Evolutionary conservation across 2,329 filamentous ascomycete genomes (phyloP).

Genomic region (Ophiocordyceps camponoti-rufipedis): DNA sequence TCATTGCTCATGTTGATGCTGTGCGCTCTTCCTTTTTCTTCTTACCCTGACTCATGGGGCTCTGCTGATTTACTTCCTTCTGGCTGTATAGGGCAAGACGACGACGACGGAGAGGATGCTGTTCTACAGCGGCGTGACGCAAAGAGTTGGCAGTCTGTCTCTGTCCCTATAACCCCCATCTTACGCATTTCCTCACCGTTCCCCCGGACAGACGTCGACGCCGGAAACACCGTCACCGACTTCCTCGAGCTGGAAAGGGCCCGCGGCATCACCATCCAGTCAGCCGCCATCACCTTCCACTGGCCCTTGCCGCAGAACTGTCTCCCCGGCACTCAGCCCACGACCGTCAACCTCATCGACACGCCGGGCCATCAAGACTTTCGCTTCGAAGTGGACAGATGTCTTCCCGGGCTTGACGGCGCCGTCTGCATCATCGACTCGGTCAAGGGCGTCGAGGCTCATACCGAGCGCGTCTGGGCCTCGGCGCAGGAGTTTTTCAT

Average conservation of each 20-base stretch:
- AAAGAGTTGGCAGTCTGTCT: slow-evolving; percentile 53
- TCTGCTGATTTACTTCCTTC: background rate
- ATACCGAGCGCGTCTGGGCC: slow-evolving; percentile 91
- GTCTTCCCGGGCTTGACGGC: slow-evolving; percentile 71
- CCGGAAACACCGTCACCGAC: slow-evolving; percentile 92
- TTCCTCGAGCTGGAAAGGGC: slow-evolving; percentile 86
- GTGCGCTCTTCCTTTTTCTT: slow-evolving; percentile 20
- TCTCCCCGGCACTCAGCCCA: slow-evolving; percentile 22
- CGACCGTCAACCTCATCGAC: slow-evolving; percentile 83
- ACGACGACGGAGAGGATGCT: slow-evolving; percentile 99
- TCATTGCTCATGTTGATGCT: slow-evolving; percentile 97
- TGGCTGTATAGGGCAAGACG: slow-evolving; percentile 54
- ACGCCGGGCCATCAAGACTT: slow-evolving; percentile 96
- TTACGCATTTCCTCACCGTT: background rate
- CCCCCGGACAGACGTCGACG: slow-evolving; percentile 54
- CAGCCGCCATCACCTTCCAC: slow-evolving; percentile 83
- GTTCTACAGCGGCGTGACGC: slow-evolving; percentile 81
- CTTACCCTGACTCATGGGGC: slow-evolving; percentile 4
- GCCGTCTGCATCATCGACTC: slow-evolving; percentile 87
- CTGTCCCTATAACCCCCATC: too few relatives aligned
- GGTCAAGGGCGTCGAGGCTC: slow-evolving; percentile 86
- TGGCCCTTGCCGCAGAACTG: slow-evolving; percentile 52
- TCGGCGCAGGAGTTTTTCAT: slow-evolving; percentile 77
- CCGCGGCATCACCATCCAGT: slow-evolving; percentile 93
- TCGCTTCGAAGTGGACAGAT: slow-evolving; percentile 87